These are phyloP conservation scores for Penicillium maclennaniae DNA, from an alignment of 495 filamentous ascomycete genomes.

Conservation along the genomic window DNA sequence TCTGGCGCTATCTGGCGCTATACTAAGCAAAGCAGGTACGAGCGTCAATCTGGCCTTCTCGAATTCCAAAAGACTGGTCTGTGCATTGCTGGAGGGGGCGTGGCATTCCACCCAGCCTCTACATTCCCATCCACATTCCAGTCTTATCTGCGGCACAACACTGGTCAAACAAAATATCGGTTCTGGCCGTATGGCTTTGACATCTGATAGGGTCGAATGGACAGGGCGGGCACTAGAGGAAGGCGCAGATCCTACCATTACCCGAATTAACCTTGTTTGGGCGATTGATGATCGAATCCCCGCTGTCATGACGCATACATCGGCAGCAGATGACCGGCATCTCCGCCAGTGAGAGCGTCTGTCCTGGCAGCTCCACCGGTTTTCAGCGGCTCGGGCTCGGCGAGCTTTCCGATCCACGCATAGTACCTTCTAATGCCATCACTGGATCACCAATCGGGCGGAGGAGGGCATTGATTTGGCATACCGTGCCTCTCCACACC, in stretches of 20 bases:
- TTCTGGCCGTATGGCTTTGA: slow-evolving; percentile 4
- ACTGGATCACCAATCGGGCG: neutral
- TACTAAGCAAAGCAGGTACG: neutral
- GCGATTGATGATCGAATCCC: slow-evolving; percentile 15
- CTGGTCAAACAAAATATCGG: slow-evolving; percentile 7
- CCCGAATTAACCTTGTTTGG: slow-evolving; percentile 11
- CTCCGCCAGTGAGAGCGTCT: slow-evolving; percentile 3
- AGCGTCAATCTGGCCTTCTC: slow-evolving; percentile 13
- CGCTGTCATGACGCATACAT: slow-evolving; percentile 40
- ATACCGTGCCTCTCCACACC: slow-evolving; percentile 19
- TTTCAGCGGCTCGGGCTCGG: slow-evolving; percentile 17
- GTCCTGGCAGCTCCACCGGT: slow-evolving; percentile 14
- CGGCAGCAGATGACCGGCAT: slow-evolving; percentile 7
- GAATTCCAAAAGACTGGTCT: slow-evolving; percentile 22
- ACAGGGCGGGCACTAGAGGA: neutral
- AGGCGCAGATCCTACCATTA: slow-evolving; percentile 21
- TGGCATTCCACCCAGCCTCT: slow-evolving; percentile 35
- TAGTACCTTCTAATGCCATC: slow-evolving; percentile 1
- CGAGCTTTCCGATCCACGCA: slow-evolving; percentile 17
- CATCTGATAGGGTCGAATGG: neutral
- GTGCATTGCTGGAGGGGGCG: slow-evolving; percentile 34
- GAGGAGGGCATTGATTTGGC: slow-evolving; percentile 18
- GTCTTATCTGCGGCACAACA: slow-evolving; percentile 2
- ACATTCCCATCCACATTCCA: slow-evolving; percentile 31
- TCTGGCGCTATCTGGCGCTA: slow-evolving; percentile 7